Conservation (phyloP, 371 early-diverging fungal genomes). For the Batrachochytrium dendrobatidis region DNA sequence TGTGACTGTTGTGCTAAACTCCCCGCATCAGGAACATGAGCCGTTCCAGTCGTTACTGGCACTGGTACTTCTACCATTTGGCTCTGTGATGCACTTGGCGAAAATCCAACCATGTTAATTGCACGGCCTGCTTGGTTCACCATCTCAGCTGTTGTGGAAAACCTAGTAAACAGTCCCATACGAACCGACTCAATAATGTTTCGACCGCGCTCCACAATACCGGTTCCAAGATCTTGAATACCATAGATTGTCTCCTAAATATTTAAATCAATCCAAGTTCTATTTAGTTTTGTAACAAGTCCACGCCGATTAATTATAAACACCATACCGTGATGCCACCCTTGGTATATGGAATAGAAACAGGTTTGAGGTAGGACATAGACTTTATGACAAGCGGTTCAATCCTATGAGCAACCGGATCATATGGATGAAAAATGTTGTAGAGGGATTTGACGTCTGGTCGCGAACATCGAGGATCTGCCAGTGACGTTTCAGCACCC, state of each 20-base stretch:
- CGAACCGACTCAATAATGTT: slow-evolving; percentile 61
- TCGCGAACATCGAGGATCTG: slow-evolving; percentile 10
- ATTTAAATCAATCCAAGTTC: neutral
- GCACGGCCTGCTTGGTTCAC: neutral
- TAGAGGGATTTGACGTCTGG: slow-evolving; percentile 62
- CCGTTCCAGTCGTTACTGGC: no score
- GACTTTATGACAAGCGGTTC: slow-evolving; percentile 60
- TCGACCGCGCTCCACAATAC: slow-evolving; percentile 61
- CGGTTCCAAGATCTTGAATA: slow-evolving; percentile 45
- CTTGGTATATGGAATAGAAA: slow-evolving; percentile 69
- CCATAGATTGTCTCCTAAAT: slow-evolving; percentile 30
- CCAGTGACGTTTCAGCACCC: neutral
- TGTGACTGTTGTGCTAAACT: no score
- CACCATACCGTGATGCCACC: slow-evolving; percentile 63
- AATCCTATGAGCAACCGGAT: slow-evolving; percentile 57
- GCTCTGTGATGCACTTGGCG: no score
- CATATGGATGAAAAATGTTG: slow-evolving; percentile 72
- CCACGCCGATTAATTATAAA: neutral
- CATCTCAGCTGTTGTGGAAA: slow-evolving; percentile 16
- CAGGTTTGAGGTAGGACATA: slow-evolving; percentile 53
- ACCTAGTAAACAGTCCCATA: slow-evolving; percentile 36
- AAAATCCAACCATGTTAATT: neutral
- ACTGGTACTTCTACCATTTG: no score
- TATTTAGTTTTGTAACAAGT: neutral
- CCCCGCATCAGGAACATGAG: no score